Conservation (phyloP, 768 basidiomycete species). For the Tylopilus rubrobrunneus region DNA sequence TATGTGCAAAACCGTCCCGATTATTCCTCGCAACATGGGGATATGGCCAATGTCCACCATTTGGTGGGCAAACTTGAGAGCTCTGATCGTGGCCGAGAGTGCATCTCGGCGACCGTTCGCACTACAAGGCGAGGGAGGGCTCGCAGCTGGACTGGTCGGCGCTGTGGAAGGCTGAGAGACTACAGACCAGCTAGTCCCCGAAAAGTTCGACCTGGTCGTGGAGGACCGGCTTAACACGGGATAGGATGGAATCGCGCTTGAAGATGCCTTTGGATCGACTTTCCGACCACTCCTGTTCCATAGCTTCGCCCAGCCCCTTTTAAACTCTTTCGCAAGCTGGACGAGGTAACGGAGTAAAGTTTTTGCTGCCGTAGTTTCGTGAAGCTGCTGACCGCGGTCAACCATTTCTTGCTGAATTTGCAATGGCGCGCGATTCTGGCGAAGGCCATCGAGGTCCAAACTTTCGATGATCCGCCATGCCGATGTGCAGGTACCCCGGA, state of each 20-base stretch:
- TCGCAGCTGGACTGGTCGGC: background rate
- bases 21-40: constrained; percentile 6
- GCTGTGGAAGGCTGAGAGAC: background rate
- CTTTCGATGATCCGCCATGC: constrained; percentile 11
- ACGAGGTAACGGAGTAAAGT: constrained; percentile 9
- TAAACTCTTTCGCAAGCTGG: constrained; percentile 1
- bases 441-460: constrained; percentile 1
- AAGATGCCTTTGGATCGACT: background rate
- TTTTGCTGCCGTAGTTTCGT: constrained; percentile 15
- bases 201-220: background rate
- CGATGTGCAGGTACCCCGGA: constrained; percentile 6
- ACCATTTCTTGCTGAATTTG: constrained; percentile 20
- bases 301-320: constrained; percentile 4
- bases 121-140: constrained; percentile 3
- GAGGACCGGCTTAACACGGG: background rate
- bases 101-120: background rate
- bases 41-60: constrained; percentile 3
- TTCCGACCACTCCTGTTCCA: background rate
- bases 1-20: constrained; percentile 5
- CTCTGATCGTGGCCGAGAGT: background rate
- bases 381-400: constrained; percentile 3
- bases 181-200: background rate
- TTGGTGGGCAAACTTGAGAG: constrained; percentile 6
- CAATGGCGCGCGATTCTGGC: background rate
- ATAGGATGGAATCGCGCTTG: no score